Evolutionary conservation across 805 yeast genomes (phyloP), one percentile per base, ranked within the genome.

Genomic region (Maudiozyma barnettii): DNA sequence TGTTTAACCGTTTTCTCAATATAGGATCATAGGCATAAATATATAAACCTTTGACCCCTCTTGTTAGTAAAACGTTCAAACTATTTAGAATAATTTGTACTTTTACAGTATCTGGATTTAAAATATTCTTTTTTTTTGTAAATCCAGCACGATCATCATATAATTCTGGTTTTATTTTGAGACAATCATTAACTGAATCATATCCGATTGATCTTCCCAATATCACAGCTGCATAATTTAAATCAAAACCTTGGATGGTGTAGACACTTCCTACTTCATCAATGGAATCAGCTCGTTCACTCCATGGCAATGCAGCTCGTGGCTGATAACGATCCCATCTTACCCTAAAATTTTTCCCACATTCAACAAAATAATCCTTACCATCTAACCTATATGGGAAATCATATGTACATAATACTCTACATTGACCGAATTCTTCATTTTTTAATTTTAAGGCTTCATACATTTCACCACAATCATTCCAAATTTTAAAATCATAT

Each of bases 221-320:
- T 3, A 73, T 72, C 0, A 73, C 72, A 40, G 72, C 76, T 2
- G 75, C 74, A 51, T 69, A 73, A 51, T 72, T 72, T 47, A 73
- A 53, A 54, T 73, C 77, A 51, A 72, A 73, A 1, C 77, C 77
- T 55, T 72, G 77, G 19, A 73, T 60, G 0, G 77, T 72, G 46
- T 73, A 73, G 3, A 72, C 76, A 19, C 74, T 69, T 0, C 77
- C 77, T 38, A 72, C 75, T 53, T 72, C 76, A 29, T 71, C 72
- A 39, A 72, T 69, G 1, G 74, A 70, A 41, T 72, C 75, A 0
- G 60, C 58, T 36, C 76, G 53, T 52, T 72, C 76, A 45, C 73
- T 67, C 77, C 77, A 73, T 14, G 76, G 77, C 2, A 60, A 54
- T 4, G 60, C 54, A 8, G 64, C 64, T 14, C 65, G 59, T 5